Evolutionary conservation across 140 eudicot genomes (phyloP).

Genomic region (Erigeron philadelphicus): DNA sequence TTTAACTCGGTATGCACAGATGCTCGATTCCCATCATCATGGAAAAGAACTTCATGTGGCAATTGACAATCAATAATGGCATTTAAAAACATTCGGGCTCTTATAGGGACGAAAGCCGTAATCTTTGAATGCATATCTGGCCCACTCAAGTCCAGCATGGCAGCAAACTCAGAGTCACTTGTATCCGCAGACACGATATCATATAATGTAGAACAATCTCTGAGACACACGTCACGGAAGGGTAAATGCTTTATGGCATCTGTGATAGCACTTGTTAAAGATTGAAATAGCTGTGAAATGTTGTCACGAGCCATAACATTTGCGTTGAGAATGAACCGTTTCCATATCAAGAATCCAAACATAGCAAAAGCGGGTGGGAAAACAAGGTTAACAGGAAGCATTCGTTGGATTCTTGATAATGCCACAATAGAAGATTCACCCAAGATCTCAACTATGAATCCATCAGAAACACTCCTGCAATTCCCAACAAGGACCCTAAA

Average conservation of each 20-base stretch:
- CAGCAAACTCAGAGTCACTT: conserved; percentile 75
- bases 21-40: conserved; percentile 48
- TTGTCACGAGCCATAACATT: conserved; percentile 57
- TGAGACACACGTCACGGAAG: conserved; percentile 86
- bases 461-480: conserved; percentile 82
- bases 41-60: conserved; percentile 37
- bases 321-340: conserved; percentile 53
- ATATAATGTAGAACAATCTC: conserved; percentile 66
- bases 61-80: conserved; percentile 70
- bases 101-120: conserved; percentile 68
- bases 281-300: conserved; percentile 51
- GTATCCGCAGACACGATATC: conserved; percentile 62
- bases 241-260: conserved; percentile 89
- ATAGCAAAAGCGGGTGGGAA: conserved; percentile 87
- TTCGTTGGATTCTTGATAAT: conserved; percentile 78
- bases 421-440: conserved; percentile 83
- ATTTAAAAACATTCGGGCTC: conserved; percentile 79
- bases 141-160: conserved; percentile 57
- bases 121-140: conserved; percentile 52
- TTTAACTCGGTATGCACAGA: conserved; percentile 53
- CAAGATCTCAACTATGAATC: conserved; percentile 75
- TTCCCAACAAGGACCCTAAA: conserved; percentile 90
- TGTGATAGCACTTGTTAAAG: conserved; percentile 42
- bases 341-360: conserved; percentile 80
- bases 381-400: conserved; percentile 67